Evolutionary conservation across 2,329 filamentous ascomycete species (phyloP), one percentile per base, ranked within the genome.

Genomic region (Penicillium sp.): DNA sequence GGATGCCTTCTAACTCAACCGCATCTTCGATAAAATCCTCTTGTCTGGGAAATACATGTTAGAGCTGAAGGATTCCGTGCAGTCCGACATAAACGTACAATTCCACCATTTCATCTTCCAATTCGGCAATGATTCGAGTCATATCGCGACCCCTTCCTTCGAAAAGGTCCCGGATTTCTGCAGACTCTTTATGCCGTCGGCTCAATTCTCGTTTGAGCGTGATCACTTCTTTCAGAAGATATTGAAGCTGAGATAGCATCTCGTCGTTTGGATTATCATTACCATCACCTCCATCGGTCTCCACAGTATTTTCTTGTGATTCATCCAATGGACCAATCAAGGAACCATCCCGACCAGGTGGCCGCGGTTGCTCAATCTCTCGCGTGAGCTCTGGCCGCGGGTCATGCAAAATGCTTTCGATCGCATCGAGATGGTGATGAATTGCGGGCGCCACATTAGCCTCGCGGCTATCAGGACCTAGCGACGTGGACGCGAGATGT

Each of bases 121-220:
- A 67, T 41, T 76, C 73, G 15, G 77, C 67, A 40, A 83, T 77
- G 35, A 73, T 73, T 46, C 77, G 68, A 28, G 74, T 72, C 34
- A 79, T 71, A 25, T 68, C 68, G 55, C 81, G 74, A 40, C 76
- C 72, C 43, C 77, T 72, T 28, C 71, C 71, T 35, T 79, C 69
- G 14, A 82, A 72, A 20, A 82, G 60, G 15, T 69, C 69, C 52
- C 82, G 78, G 40, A 84, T 79, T 48, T 81, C 77, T 69, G 78
- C 49, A 3, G 55, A 51, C 39, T 65, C 55, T 18, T 37, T 31
- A 30, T 42, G 68, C 45, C 50, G 52, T 37, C 47, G 37, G 17
- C 50, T 39, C 9, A 63, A 33, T 23, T 61, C 51, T 2, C 26
- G 26, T 26, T 56, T 57, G 6, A 61, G 47, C 4, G 31, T 34